phyloP scores from a whole-genome alignment of 768 basidiomycete species.

The Cyathus striatus region DNA sequence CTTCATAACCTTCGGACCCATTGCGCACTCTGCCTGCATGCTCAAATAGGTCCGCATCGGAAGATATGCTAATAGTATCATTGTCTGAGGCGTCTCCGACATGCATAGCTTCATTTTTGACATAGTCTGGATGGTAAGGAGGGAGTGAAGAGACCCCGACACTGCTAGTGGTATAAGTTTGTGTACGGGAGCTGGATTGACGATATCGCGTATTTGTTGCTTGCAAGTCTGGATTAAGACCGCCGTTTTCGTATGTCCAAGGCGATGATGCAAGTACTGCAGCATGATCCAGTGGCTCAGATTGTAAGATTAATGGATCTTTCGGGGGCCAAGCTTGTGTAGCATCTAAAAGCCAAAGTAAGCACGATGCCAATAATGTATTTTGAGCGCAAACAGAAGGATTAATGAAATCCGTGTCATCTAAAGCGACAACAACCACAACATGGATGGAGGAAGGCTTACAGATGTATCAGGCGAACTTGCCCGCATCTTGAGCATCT shows the following conservation, averaged over 20 bases:
- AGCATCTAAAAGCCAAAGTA: slow-evolving; percentile 15
- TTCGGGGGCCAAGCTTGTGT: slow-evolving; percentile 63
- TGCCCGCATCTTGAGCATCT: slow-evolving; percentile 13
- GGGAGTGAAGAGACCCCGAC: slow-evolving; percentile 49
- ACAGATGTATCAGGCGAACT: slow-evolving; percentile 2
- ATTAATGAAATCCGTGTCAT: too few relatives aligned
- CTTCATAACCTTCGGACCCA: slow-evolving; percentile 84
- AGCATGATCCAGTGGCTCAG: slow-evolving; percentile 21
- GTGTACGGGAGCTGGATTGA: slow-evolving; percentile 10
- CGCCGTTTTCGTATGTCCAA: slow-evolving; percentile 81
- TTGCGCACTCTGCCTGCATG: slow-evolving; percentile 38
- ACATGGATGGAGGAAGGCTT: too few relatives aligned
- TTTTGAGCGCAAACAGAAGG: slow-evolving; percentile 2
- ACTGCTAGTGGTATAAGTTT: slow-evolving; percentile 12
- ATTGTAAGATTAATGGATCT: slow-evolving; percentile 45
- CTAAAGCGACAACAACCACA: too few relatives aligned
- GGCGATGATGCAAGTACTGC: slow-evolving; percentile 58
- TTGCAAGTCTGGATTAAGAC: slow-evolving; percentile 69
- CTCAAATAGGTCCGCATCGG: slow-evolving; percentile 19
- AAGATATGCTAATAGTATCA: slow-evolving; percentile 13
- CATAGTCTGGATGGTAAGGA: slow-evolving; percentile 76
- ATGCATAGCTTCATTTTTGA: slow-evolving; percentile 10
- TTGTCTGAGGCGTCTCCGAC: slow-evolving; percentile 24
- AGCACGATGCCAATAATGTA: slow-evolving; percentile 3
- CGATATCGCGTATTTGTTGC: slow-evolving; percentile 50